Base-by-base conservation (phyloP, 768 basidiomycete species). In the Leccinum rimulosum region DNA sequence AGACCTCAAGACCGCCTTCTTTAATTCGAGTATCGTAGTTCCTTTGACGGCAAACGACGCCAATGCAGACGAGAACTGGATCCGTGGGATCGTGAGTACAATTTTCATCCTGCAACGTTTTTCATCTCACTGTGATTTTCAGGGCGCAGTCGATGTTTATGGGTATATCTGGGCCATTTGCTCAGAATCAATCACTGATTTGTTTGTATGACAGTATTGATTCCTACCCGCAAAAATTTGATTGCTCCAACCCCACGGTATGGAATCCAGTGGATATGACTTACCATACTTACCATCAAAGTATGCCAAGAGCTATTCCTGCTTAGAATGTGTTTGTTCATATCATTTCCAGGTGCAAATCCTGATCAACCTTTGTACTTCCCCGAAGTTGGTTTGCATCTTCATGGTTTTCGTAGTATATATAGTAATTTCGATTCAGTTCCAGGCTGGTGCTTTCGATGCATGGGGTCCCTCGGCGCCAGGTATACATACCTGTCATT, bases 391-490 rank as follows among this genome's bases (percentile, higher is more conserved):
- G 52, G 72, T 66, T 57, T 35, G 10, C 43, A 15, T 28, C 7
- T 3, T 50, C 11, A 38, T 19, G 45, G 2, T 38, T 40, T 55
- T 61, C 59, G 38, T 57, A 60, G 58, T 1, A 57, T 48, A 33
- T 50, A 50, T 27, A 33, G 31, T 66, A 14, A 66, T 48, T 22
- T 27, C 35, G 57, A 47, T 58, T 75, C 77, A 85, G 73, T 87
- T 85, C 68, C 87, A 89, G 77, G 88, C 82, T 12, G 91, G 91
- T 6, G 80, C 89, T 10, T 92, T 84, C 64, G 91, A 93, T 68
- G 85, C 90, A 4, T 94, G 89, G 89, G 92, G 87, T 14, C 85
- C 87, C 0, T 80, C 77, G 4, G 85, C 87, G 27, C 88, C 89
- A 60, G 86, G 84, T 84, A 68, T 1, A 60, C 12, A 68, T 1